Percentiles rank a stretch among this genome's conserved stretches.
These are phyloP conservation scores for Aspergillus leporis DNA, from an alignment of 495 filamentous ascomycete species.

Conservation along the genomic window DNA sequence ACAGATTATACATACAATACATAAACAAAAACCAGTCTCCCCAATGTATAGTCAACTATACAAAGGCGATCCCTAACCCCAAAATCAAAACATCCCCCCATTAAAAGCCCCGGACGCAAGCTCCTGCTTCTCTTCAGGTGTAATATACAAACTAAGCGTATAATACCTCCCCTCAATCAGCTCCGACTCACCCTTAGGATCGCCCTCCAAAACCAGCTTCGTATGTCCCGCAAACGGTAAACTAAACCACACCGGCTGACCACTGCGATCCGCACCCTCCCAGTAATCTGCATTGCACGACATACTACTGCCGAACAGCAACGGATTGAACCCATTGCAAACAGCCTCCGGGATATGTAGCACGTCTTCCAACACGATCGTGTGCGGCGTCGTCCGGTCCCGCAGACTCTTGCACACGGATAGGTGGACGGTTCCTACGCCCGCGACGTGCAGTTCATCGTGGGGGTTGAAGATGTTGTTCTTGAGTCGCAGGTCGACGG, in stretches of 20 bases:
- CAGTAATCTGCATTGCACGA: constrained; percentile 21
- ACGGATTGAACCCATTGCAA: constrained; percentile 33
- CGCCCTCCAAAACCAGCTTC: constrained; percentile 23
- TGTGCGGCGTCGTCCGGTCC: constrained; percentile 11
- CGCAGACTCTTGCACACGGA: constrained; percentile 7
- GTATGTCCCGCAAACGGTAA: constrained; percentile 20
- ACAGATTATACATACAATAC: too few species aligned
- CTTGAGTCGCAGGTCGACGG: constrained; percentile 13
- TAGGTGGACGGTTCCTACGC: constrained; percentile 28
- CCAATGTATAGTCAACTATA: too few species aligned
- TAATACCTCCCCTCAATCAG: constrained; percentile 28
- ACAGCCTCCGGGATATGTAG: constrained; percentile 33
- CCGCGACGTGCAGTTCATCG: constrained; percentile 27
- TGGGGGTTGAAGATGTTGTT: constrained; percentile 28
- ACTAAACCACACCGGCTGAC: constrained; percentile 24
- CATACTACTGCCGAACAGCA: constrained; percentile 28
- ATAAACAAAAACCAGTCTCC: too few species aligned
- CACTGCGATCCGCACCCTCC: constrained; percentile 21
- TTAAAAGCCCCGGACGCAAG: background rate
- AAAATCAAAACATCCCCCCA: too few species aligned
- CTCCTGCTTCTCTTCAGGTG: constrained; percentile 19
- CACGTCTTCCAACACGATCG: constrained; percentile 27
- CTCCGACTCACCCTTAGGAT: constrained; percentile 25
- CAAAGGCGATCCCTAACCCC: too few species aligned
- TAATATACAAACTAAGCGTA: constrained; percentile 31